Evolutionary conservation across 495 filamentous ascomycete genomes (phyloP), one percentile per base, ranked within the genome.

Genomic region (Oidiodendron maius): DNA sequence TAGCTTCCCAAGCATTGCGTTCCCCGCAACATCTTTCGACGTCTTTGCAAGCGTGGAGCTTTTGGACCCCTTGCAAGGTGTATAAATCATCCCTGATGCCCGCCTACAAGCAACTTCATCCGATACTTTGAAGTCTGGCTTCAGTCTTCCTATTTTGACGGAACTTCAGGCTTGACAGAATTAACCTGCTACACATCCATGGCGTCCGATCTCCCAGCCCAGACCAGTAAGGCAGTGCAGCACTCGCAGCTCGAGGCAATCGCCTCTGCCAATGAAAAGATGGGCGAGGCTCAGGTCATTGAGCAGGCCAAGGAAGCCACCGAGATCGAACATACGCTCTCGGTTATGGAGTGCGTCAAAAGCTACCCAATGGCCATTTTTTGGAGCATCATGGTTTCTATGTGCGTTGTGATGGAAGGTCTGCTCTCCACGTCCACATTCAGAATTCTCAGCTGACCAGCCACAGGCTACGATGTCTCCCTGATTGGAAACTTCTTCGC

Each of bases 351-450:
- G 36, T 53, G 32, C 39, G 50, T 68, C 48, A 61, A 56, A 32
- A 50, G 56, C 15, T 70, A 70, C 49, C 65, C 64, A 34, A 67
- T 65, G 21, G 55, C 55, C 24, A 24, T 53, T 30, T 23, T 46
- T 20, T 83, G 76, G 76, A 73, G 71, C 42, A 40, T 82, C 22
- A 62, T 81, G 40, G 71, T 83, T 50, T 76, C 76, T 25, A 74
- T 72, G 10, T 73, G 71, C 58, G 76, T 82, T 44, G 69, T 75
- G 50, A 83, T 83, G 79, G 79, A 83, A 57, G 80, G 80, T 6
- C n/a, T n/a, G n/a, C n/a, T n/a, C n/a, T n/a, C n/a, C n/a, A n/a
- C n/a, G 44, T 56, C 47, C 18, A 41, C 24, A 12, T 36, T 10
- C 22, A 40, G 15, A 26, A 2, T 41, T 40, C 20, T 11, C 21